These are phyloP conservation scores for Metschnikowia matae DNA, from an alignment of 805 yeast species.

Conservation along the genomic window DNA sequence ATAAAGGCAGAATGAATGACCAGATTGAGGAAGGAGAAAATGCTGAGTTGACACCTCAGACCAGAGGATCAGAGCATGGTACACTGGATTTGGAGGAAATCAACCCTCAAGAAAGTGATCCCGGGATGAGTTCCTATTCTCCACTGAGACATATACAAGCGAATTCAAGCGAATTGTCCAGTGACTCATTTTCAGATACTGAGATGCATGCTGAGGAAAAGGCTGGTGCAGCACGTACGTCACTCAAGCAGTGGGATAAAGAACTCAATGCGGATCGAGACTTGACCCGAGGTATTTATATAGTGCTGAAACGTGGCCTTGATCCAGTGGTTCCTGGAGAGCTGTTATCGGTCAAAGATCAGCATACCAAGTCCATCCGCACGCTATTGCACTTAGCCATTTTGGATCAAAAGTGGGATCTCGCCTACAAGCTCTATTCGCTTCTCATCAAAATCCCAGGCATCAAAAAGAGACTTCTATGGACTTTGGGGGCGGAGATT, in stretches of 20 bases:
- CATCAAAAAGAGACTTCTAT: constrained; percentile 52
- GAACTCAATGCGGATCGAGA: constrained; percentile 6
- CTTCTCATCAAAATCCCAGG: constrained; percentile 45
- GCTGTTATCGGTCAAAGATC: not conserved
- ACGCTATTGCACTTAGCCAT: constrained; percentile 48
- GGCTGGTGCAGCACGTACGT: constrained; percentile 3
- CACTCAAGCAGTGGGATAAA: constrained; percentile 7
- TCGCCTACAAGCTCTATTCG: constrained; percentile 51
- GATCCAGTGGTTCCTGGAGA: not conserved
- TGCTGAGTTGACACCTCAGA: not conserved
- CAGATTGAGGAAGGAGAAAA: not conserved
- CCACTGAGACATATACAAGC: not conserved
- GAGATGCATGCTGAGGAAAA: not conserved
- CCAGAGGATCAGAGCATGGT: not conserved
- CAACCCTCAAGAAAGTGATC: not conserved
- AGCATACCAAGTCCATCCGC: constrained; percentile 23
- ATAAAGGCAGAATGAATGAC: not conserved
- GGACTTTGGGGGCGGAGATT: constrained; percentile 64
- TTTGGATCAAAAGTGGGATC: constrained; percentile 47
- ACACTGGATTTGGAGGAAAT: not conserved
- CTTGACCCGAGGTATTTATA: constrained; percentile 6
- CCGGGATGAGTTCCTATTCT: not conserved
- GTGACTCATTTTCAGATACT: not conserved
- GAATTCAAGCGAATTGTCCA: too few species aligned
- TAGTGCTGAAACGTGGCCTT: constrained; percentile 11